Evolutionary conservation across 352 stramenopile species (phyloP).

Genomic region (Globisporangium splendens): DNA sequence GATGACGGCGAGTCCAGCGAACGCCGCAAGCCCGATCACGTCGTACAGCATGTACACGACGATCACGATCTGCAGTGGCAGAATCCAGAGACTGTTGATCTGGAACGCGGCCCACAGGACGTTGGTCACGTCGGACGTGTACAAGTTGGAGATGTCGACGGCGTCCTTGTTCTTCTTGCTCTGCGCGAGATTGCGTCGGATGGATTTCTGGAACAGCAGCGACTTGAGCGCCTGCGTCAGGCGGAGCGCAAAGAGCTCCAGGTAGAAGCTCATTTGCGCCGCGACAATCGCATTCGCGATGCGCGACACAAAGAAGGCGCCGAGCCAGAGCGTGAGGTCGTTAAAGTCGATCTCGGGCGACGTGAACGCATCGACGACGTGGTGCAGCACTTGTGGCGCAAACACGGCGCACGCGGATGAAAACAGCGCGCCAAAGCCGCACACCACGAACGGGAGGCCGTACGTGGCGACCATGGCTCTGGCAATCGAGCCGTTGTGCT

Average conservation of each 20-base stretch:
- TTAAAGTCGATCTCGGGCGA: conserved; percentile 21
- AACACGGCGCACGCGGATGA: conserved; percentile 31
- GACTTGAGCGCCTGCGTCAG: conserved; percentile 33
- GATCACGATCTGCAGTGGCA: conserved; percentile 32
- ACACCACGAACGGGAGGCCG: conserved; percentile 22
- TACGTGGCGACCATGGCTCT: conserved; percentile 24
- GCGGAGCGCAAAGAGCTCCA: conserved; percentile 27
- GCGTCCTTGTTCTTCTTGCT: conserved; percentile 15
- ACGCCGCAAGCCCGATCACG: conserved; percentile 28
- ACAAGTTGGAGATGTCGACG: conserved; percentile 91
- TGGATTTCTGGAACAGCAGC: conserved; percentile 40
- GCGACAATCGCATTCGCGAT: conserved; percentile 27
- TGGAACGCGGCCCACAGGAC: conserved; percentile 42
- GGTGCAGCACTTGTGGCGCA: conserved; percentile 37
- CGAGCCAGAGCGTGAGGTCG: conserved; percentile 30
- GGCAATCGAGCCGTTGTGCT: conserved; percentile 21
- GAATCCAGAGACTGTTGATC: conserved; percentile 60
- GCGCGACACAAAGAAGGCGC: conserved; percentile 36
- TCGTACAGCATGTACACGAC: conserved; percentile 37
- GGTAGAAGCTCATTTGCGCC: conserved; percentile 20
- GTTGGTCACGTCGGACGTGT: conserved; percentile 85
- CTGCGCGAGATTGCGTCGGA: conserved; percentile 18
- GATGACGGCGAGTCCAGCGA: conserved; percentile 40
- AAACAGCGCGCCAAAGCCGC: conserved; percentile 26
- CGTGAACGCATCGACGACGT: conserved; percentile 35